phyloP scores from a whole-genome alignment of 2,329 filamentous ascomycete genomes.

The Fusarium liriodendri region DNA sequence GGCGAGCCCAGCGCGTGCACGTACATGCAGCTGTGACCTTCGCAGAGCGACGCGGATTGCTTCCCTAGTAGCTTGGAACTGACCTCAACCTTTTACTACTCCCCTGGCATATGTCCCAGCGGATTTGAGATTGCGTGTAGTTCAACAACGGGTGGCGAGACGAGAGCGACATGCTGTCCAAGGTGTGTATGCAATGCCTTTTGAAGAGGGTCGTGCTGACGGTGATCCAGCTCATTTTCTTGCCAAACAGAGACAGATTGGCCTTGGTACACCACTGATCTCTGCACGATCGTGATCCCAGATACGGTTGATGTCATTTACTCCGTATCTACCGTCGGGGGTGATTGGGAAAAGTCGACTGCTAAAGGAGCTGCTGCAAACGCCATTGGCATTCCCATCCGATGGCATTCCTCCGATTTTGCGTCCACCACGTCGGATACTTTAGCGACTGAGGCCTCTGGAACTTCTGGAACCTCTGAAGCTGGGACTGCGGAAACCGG shows the following conservation, averaged over 20 bases:
- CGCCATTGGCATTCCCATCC: not conserved
- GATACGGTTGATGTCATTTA: not conserved
- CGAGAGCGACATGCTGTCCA: not conserved
- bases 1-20: not conserved
- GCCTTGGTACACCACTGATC: not conserved
- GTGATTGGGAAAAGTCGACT: not conserved
- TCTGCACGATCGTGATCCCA: not conserved
- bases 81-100: not conserved
- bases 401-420: not conserved
- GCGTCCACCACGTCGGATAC: not conserved
- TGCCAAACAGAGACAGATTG: not conserved
- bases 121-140: not conserved
- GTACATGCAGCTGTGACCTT: not conserved
- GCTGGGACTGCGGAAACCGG: not conserved
- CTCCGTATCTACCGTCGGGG: not conserved
- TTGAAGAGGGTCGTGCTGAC: not conserved
- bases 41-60: not conserved
- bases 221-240: not conserved
- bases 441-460: not conserved
- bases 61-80: not conserved
- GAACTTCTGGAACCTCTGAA: not conserved
- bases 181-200: not conserved
- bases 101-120: not conserved
- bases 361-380: not conserved
- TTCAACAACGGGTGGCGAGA: not conserved